Conservation (phyloP, 208 protist genomes). For the Leishmania tarentolae region DNA sequence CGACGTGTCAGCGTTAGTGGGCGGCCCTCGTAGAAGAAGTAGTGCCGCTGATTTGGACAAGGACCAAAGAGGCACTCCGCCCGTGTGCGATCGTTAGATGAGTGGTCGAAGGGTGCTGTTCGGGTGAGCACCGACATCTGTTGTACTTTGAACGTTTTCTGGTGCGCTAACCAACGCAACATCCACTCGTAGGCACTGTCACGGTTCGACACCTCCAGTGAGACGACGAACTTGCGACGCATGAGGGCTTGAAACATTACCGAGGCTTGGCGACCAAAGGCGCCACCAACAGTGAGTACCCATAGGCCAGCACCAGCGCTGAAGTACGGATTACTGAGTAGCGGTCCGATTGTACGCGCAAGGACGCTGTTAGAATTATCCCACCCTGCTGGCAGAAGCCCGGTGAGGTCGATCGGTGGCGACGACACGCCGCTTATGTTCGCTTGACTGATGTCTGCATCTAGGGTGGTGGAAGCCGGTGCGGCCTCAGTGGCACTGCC, state of each 20-base stretch:
- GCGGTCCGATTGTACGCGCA: slow-evolving; percentile 34
- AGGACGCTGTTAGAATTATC: slow-evolving; percentile 46
- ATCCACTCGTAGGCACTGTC: slow-evolving; percentile 86
- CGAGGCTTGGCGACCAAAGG: slow-evolving; percentile 47
- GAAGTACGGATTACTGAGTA: slow-evolving; percentile 89
- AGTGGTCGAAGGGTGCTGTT: slow-evolving; percentile 49
- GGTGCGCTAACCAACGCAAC: slow-evolving; percentile 80
- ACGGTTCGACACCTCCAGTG: slow-evolving; percentile 82
- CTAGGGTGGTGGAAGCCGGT: background rate
- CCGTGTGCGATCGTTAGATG: slow-evolving; percentile 64
- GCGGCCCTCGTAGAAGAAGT: slow-evolving; percentile 78
- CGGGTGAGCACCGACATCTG: slow-evolving; percentile 80
- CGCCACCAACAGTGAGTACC: slow-evolving; percentile 76
- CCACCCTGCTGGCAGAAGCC: slow-evolving; percentile 65
- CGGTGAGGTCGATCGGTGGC: slow-evolving; percentile 50
- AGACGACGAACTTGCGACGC: slow-evolving; percentile 74
- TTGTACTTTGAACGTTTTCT: slow-evolving; percentile 69
- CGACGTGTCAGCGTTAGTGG: slow-evolving; percentile 75
- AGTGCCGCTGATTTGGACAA: slow-evolving; percentile 80
- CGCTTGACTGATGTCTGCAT: background rate
- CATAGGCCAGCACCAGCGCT: slow-evolving; percentile 87
- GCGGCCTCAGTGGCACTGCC: slow-evolving; percentile 5
- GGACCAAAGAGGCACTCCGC: slow-evolving; percentile 73
- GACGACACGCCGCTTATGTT: background rate
- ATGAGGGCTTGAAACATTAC: slow-evolving; percentile 42